Evolutionary conservation across 208 protist genomes (phyloP), one percentile per base, ranked within the genome.

Genomic region (Leishmania aethiopica): DNA sequence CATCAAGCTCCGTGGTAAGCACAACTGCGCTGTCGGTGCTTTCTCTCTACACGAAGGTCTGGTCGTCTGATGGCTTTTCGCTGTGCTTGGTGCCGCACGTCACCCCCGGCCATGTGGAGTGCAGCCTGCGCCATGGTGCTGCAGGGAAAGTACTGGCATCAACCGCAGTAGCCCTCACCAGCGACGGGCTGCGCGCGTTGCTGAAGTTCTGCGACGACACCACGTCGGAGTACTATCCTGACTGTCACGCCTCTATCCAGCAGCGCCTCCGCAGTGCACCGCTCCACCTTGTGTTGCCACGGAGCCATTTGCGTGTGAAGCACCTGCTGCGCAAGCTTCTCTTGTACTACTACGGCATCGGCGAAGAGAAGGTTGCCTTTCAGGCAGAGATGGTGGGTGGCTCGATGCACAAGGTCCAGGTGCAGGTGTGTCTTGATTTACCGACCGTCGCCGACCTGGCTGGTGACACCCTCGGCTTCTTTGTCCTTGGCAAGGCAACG

Each of bases 331-430:
- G 85, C 22, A 75, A 81, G 22, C 82, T 97, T 8, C 81, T 97
- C 17, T 53, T 79, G 60, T 93, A 94, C 78, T 85, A 91, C 78
- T 97, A 92, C 77, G 91, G 92, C 55, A 62, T 92, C 28, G 2
- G 10, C 3, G 87, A 90, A 25, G 81, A 86, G n/a, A 77, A 88
- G 42, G 66, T 97, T 13, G 4, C 45, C 47, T 87, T 90, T 45
- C 35, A 83, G 42, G 51, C 64, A 42, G 64, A 72, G 67, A 37
- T 0, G 35, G 7, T 55, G 2, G 0, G 67, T 1, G 53, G 69
- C 3, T 74, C 73, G 15, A 62, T 90, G 8, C 88, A 82, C 64
- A 35, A 8, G 0, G 84, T 40, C 1, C 53, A 79, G 42, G 67
- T 92, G 6, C 28, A 35, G 35, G 76, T 79, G 28, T 60, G 62